Conservation (phyloP, 345 rosid species). For the Ceriops decandra region DNA sequence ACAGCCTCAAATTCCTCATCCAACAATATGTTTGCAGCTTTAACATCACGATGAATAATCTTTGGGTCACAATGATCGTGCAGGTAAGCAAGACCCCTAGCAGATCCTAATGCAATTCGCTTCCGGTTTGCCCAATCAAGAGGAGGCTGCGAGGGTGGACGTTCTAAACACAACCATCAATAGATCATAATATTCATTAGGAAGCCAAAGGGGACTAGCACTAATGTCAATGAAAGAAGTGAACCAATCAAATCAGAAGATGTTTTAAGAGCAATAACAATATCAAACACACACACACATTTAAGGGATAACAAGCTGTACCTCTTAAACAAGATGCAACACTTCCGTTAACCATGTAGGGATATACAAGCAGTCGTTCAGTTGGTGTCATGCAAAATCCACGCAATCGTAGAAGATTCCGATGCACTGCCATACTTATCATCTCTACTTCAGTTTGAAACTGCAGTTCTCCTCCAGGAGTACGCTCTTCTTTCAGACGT, state of each 20-base stretch:
- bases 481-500: conserved; percentile 37
- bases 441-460: conserved; percentile 36
- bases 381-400: conserved; percentile 39
- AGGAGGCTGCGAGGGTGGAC: conserved; percentile 22
- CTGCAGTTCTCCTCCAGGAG: conserved; percentile 35
- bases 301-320: conserved; percentile 4
- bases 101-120: conserved; percentile 30
- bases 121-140: conserved; percentile 28
- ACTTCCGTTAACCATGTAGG: conserved; percentile 37
- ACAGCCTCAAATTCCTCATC: conserved; percentile 35
- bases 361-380: conserved; percentile 35
- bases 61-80: conserved; percentile 34
- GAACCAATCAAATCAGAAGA: neutral
- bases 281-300: neutral
- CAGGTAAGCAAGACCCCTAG: conserved; percentile 29
- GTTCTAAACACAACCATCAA: conserved; percentile 17
- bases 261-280: neutral
- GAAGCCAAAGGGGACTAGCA: neutral
- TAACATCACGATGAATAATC: conserved; percentile 33
- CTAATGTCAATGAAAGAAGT: neutral
- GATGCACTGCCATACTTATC: conserved; percentile 40
- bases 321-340: conserved; percentile 38
- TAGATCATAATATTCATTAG: neutral
- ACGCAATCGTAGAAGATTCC: conserved; percentile 33
- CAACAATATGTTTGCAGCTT: conserved; percentile 31